Percentiles rank a stretch among this genome's conserved stretches.
Conservation (phyloP, 2,329 filamentous ascomycete species). For the Hypoxylon sp. region DNA sequence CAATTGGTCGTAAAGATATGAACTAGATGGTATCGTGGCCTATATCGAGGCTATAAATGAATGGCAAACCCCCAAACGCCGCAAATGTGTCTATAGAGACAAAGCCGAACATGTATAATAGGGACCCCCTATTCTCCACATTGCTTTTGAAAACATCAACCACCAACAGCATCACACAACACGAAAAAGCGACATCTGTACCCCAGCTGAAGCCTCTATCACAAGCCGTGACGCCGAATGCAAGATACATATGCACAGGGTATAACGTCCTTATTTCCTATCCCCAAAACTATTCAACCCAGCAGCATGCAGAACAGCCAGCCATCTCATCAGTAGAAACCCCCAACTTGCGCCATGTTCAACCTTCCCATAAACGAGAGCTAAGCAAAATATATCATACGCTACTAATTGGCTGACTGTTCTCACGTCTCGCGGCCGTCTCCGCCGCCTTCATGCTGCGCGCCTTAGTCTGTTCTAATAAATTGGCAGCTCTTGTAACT, state of each 20-base stretch:
- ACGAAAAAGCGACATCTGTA: slow-evolving; percentile 11
- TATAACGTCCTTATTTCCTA: slow-evolving; percentile 49
- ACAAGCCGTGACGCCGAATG: slow-evolving; percentile 48
- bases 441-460: slow-evolving; percentile 51
- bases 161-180: slow-evolving; percentile 18
- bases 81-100: slow-evolving; percentile 43
- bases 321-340: slow-evolving; percentile 4
- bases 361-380: slow-evolving; percentile 22
- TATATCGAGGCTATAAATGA: slow-evolving; percentile 39
- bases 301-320: slow-evolving; percentile 15
- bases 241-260: slow-evolving; percentile 49
- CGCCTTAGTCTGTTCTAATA: slow-evolving; percentile 54
- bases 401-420: slow-evolving; percentile 51
- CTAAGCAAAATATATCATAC: slow-evolving; percentile 36
- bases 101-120: slow-evolving; percentile 46
- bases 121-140: slow-evolving; percentile 32
- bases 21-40: slow-evolving; percentile 51
- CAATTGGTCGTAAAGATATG: slow-evolving; percentile 32
- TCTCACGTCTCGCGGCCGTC: slow-evolving; percentile 51
- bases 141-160: slow-evolving; percentile 29
- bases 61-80: slow-evolving; percentile 44
- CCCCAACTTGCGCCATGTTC: slow-evolving; percentile 26
- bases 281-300: slow-evolving; percentile 48
- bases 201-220: slow-evolving; percentile 33
- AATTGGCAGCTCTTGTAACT: slow-evolving; percentile 57